Evolutionary conservation across 1,284 basidiomycete species (phyloP).

Genomic region (Cryptococcus sp.): DNA sequence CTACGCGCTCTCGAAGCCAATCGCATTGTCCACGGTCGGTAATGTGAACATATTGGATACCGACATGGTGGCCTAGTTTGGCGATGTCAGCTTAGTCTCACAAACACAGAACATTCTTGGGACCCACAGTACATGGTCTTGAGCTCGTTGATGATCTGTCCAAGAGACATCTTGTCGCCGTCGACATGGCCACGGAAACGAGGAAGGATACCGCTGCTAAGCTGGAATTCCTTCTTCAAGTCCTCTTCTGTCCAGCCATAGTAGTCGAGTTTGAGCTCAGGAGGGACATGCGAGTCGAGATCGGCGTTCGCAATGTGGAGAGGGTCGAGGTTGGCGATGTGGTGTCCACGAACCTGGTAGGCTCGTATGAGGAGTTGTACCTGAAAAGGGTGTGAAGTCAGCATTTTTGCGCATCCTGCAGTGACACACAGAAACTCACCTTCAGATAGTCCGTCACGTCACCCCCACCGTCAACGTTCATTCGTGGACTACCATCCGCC

Average conservation of each 20-base stretch:
- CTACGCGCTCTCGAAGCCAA: slow-evolving; percentile 97
- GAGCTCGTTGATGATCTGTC: slow-evolving; percentile 90
- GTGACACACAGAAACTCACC: slow-evolving; percentile 57
- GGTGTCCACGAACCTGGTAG: slow-evolving; percentile 98
- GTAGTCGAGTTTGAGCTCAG: slow-evolving; percentile 85
- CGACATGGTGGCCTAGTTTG: slow-evolving; percentile 77
- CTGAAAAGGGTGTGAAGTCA: slow-evolving; percentile 54
- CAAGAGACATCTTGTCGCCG: slow-evolving; percentile 82
- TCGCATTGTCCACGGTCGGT: slow-evolving; percentile 98
- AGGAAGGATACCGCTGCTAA: slow-evolving; percentile 94
- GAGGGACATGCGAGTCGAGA: slow-evolving; percentile 71
- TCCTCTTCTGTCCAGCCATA: slow-evolving; percentile 96
- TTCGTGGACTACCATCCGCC: slow-evolving; percentile 76
- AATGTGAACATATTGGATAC: slow-evolving; percentile 97
- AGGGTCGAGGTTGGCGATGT: slow-evolving; percentile 92
- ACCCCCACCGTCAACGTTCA: slow-evolving; percentile 64
- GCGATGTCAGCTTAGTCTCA: slow-evolving; percentile 1
- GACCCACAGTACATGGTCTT: slow-evolving; percentile 90
- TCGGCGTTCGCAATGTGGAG: slow-evolving; percentile 90
- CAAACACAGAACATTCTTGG: not conserved
- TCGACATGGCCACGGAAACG: slow-evolving; percentile 67
- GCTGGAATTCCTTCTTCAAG: slow-evolving; percentile 88
- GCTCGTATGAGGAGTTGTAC: slow-evolving; percentile 95
- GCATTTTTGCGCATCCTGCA: not conserved
- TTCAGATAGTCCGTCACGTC: slow-evolving; percentile 94